These are phyloP conservation scores for Leccinellum albellum DNA, from an alignment of 768 basidiomycete genomes.

Conservation along the genomic window DNA sequence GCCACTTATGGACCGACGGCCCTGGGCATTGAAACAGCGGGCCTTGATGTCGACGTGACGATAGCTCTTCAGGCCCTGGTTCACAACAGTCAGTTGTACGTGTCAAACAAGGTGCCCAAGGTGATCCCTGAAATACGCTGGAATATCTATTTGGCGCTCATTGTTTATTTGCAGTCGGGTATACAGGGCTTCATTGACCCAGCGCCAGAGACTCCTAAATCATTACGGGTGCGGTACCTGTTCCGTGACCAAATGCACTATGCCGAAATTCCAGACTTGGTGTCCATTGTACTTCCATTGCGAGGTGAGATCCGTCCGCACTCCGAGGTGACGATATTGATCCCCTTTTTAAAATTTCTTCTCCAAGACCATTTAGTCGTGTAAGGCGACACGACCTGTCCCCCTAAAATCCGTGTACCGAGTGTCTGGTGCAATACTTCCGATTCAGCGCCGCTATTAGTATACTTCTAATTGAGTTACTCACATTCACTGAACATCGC, in stretches of 20 bases:
- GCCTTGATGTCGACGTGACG: slow-evolving; percentile 71
- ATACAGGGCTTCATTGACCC: slow-evolving; percentile 90
- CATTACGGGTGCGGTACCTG: slow-evolving; percentile 66
- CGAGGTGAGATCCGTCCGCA: slow-evolving; percentile 49
- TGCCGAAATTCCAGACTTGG: slow-evolving; percentile 70
- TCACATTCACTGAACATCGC: slow-evolving; percentile 6
- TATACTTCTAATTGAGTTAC: background rate
- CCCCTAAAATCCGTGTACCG: background rate
- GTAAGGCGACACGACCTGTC: slow-evolving; percentile 8
- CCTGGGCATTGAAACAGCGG: slow-evolving; percentile 46
- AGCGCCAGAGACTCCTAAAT: slow-evolving; percentile 67
- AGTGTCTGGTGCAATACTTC: slow-evolving; percentile 1
- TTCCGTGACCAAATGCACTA: slow-evolving; percentile 75
- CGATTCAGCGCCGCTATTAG: slow-evolving; percentile 1
- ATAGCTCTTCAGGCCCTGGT: slow-evolving; percentile 80
- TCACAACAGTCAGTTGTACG: slow-evolving; percentile 69
- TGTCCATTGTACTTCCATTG: slow-evolving; percentile 69
- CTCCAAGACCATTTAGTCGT: slow-evolving; percentile 27
- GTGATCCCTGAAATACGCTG: slow-evolving; percentile 32
- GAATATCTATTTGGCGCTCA: slow-evolving; percentile 2
- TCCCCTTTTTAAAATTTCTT: slow-evolving; percentile 1
- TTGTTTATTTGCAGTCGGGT: slow-evolving; percentile 43
- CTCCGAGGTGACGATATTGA: slow-evolving; percentile 2
- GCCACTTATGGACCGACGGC: slow-evolving; percentile 67
- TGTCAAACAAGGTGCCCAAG: slow-evolving; percentile 74